Evolutionary conservation across 352 stramenopile species (phyloP).

Genomic region (Globisporangium radiosum): DNA sequence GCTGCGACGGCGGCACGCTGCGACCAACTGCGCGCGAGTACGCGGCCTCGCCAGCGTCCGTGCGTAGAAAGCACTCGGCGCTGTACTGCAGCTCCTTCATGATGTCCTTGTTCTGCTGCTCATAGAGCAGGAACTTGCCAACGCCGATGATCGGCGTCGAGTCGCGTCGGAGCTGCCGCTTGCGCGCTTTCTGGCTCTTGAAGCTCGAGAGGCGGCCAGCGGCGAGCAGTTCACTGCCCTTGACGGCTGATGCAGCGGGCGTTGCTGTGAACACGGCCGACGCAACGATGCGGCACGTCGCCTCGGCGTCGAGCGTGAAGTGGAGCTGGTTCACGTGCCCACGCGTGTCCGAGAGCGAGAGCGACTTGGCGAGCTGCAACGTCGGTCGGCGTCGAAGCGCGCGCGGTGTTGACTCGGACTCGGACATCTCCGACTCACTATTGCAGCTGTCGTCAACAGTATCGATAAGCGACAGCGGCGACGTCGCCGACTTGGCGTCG

Average conservation of each 20-base stretch:
- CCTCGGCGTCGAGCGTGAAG: slow-evolving; percentile 79
- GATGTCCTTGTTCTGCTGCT: slow-evolving; percentile 89
- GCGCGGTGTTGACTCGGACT: slow-evolving; percentile 41
- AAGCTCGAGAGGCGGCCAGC: slow-evolving; percentile 17
- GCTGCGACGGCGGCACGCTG: slow-evolving; percentile 44
- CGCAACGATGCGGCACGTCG: slow-evolving; percentile 72
- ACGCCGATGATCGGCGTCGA: slow-evolving; percentile 57
- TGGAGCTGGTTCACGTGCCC: slow-evolving; percentile 57
- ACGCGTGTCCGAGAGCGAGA: slow-evolving; percentile 16
- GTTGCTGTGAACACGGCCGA: slow-evolving; percentile 60
- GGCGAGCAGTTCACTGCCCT: slow-evolving; percentile 10
- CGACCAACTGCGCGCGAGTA: slow-evolving; percentile 70
- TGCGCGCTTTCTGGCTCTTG: slow-evolving; percentile 62
- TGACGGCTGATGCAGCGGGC: slow-evolving; percentile 8
- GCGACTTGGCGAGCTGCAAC: slow-evolving; percentile 9
- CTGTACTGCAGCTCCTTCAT: slow-evolving; percentile 88
- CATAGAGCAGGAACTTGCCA: slow-evolving; percentile 82
- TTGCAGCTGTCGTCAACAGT: slow-evolving; percentile 69
- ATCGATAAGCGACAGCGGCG: slow-evolving; percentile 10
- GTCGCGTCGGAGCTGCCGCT: slow-evolving; percentile 65
- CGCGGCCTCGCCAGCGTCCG: slow-evolving; percentile 52
- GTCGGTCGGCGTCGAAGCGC: slow-evolving; percentile 17
- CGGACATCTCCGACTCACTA: slow-evolving; percentile 82
- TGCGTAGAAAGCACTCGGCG: slow-evolving; percentile 75
- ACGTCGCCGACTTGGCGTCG: slow-evolving; percentile 22